A percentile compares a stretch with the other conserved stretches of the same genome.
These are phyloP conservation scores for Fusarium succisae DNA, from an alignment of 2,329 filamentous ascomycete species.

Conservation along the genomic window DNA sequence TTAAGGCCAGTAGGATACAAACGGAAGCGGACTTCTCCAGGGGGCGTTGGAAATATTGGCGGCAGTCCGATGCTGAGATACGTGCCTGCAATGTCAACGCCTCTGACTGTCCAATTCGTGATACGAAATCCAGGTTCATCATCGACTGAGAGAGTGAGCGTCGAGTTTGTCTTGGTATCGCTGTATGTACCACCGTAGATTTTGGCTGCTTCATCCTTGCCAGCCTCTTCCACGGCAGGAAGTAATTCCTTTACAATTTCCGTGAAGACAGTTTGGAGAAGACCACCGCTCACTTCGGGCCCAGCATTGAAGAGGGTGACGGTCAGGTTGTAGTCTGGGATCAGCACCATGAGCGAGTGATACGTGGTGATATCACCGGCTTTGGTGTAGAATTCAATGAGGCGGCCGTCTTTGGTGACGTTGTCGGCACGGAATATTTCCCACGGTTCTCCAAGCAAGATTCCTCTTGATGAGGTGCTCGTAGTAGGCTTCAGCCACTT, in stretches of 20 bases:
- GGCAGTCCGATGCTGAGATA: neutral
- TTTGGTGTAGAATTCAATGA: constrained; percentile 23
- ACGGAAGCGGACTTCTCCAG: constrained; percentile 2
- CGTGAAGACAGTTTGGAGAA: neutral
- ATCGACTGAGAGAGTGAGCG: neutral
- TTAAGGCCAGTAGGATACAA: neutral
- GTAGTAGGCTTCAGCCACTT: constrained; percentile 20
- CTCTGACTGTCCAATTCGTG: constrained; percentile 17
- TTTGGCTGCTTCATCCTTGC: constrained; percentile 6
- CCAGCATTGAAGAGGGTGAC: neutral
- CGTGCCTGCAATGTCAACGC: constrained; percentile 1
- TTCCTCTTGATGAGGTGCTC: neutral
- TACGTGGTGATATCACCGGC: constrained; percentile 7
- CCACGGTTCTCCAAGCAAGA: neutral
- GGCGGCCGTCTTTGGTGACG: constrained; percentile 11
- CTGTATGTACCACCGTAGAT: constrained; percentile 6
- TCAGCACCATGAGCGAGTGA: neutral
- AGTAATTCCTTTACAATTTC: neutral
- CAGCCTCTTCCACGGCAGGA: constrained; percentile 1
- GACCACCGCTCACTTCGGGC: neutral
- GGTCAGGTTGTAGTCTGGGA: constrained; percentile 13
- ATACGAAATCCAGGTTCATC: constrained; percentile 3
- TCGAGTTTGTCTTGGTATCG: neutral
- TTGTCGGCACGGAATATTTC: constrained; percentile 19
- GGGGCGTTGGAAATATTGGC: neutral